Conservation (phyloP, 176 grass and related monocot genomes). For the Oryza australiensis region DNA sequence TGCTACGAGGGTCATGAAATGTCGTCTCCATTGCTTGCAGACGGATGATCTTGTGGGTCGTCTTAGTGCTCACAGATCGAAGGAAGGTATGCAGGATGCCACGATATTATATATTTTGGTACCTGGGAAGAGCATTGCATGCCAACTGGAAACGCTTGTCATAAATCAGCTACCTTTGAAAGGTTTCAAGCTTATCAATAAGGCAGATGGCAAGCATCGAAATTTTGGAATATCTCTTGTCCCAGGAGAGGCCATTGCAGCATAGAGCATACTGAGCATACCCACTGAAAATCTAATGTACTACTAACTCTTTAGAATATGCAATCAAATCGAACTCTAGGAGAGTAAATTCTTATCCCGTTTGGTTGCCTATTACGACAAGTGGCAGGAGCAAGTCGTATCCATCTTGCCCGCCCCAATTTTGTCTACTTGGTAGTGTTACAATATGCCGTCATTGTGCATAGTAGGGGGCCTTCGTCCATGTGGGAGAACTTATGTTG, state of each 20-base stretch:
- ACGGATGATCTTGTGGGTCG: conserved; percentile 90
- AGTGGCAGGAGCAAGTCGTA: conserved; percentile 49
- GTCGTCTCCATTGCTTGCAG: conserved; percentile 48
- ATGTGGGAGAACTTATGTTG: conserved; percentile 10
- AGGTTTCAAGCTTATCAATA: conserved; percentile 77
- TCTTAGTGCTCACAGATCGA: conserved; percentile 64
- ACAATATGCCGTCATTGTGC: conserved; percentile 27
- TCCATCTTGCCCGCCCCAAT: conserved; percentile 47
- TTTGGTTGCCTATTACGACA: neutral
- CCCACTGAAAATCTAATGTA: conserved; percentile 22
- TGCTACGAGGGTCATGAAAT: neutral
- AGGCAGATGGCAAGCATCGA: conserved; percentile 89
- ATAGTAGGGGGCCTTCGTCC: conserved; percentile 23
- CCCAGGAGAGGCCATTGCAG: conserved; percentile 42
- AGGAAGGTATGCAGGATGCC: conserved; percentile 81
- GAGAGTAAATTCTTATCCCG: neutral
- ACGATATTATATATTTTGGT: conserved; percentile 64
- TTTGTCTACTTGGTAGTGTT: conserved; percentile 45
- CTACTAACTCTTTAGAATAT: neutral
- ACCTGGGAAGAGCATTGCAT: conserved; percentile 87
- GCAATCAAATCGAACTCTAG: conserved; percentile 15
- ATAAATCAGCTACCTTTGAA: conserved; percentile 80
- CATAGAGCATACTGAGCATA: conserved; percentile 30
- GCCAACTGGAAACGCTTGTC: conserved; percentile 92
- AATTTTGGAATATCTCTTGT: conserved; percentile 64